These are phyloP conservation scores for Gossypium sturtianum DNA, from an alignment of 345 rosid genomes.

Conservation along the genomic window DNA sequence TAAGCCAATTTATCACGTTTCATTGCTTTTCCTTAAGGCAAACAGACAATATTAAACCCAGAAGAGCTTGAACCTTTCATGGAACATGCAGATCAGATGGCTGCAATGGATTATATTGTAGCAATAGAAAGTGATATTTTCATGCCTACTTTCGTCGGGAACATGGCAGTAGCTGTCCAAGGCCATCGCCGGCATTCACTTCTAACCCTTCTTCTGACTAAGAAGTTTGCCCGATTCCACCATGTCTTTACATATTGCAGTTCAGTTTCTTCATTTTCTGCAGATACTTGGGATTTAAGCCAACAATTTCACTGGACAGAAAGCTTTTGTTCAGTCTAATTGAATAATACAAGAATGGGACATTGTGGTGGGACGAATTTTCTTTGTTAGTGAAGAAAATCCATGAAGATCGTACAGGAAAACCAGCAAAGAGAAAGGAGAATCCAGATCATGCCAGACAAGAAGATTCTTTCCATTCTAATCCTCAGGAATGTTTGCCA, in stretches of 20 bases:
- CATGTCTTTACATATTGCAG: background rate
- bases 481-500: background rate
- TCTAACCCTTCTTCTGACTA: background rate
- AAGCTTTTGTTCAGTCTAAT: slow-evolving; percentile 29
- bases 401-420: slow-evolving; percentile 31
- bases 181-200: slow-evolving; percentile 40
- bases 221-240: background rate
- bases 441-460: slow-evolving; percentile 33
- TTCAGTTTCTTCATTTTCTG: background rate
- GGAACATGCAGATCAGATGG: slow-evolving; percentile 40
- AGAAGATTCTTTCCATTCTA: slow-evolving; percentile 16
- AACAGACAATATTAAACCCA: slow-evolving; percentile 29
- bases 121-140: slow-evolving; percentile 40
- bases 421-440: slow-evolving; percentile 15
- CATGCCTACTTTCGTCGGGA: slow-evolving; percentile 28
- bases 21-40: background rate
- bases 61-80: slow-evolving; percentile 30
- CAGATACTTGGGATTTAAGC: slow-evolving; percentile 33
- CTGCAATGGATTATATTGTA: slow-evolving; percentile 42
- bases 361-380: slow-evolving; percentile 30
- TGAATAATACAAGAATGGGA: slow-evolving; percentile 23
- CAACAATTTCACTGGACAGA: slow-evolving; percentile 26
- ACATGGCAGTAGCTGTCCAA: slow-evolving; percentile 37
- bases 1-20: background rate
- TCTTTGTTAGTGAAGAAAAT: slow-evolving; percentile 21